Conservation (phyloP, 257 asterid species). For the Lavandula angustifolia region DNA sequence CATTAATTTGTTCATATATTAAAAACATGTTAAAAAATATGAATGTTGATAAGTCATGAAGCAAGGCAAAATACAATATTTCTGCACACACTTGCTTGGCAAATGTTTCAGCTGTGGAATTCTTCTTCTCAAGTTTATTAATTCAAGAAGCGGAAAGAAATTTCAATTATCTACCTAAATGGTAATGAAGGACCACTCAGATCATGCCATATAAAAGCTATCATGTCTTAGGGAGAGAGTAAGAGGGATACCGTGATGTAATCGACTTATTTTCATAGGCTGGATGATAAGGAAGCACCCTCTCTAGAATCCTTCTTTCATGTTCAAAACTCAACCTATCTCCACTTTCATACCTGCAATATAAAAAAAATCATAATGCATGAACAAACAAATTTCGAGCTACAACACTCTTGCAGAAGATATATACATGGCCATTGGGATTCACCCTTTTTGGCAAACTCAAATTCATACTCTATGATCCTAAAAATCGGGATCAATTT, state of each 20-base stretch:
- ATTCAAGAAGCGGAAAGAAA: slow-evolving; percentile 1
- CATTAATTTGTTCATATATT: too few relatives aligned
- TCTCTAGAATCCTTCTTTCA: slow-evolving; percentile 69
- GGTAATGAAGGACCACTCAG: neutral
- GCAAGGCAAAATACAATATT: neutral
- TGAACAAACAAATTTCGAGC: neutral
- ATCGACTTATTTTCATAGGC: slow-evolving; percentile 66
- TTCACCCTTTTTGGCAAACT: neutral
- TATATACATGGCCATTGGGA: slow-evolving; percentile 4
- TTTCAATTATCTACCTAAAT: neutral
- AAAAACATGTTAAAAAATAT: neutral
- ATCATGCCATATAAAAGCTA: neutral
- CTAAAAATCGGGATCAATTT: slow-evolving; percentile 16
- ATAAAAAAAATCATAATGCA: neutral
- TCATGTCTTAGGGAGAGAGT: neutral
- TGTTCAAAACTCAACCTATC: slow-evolving; percentile 80
- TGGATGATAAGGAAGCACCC: slow-evolving; percentile 87
- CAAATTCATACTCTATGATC: slow-evolving; percentile 6
- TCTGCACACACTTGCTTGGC: neutral
- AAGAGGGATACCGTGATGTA: slow-evolving; percentile 52
- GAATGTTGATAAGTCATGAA: neutral
- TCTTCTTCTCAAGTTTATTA: neutral
- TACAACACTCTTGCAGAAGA: slow-evolving; percentile 3
- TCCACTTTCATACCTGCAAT: slow-evolving; percentile 74
- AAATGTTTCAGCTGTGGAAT: slow-evolving; percentile 11